phyloP scores from a whole-genome alignment of 2,329 filamentous ascomycete genomes.

The Plenodomus biglobosus region DNA sequence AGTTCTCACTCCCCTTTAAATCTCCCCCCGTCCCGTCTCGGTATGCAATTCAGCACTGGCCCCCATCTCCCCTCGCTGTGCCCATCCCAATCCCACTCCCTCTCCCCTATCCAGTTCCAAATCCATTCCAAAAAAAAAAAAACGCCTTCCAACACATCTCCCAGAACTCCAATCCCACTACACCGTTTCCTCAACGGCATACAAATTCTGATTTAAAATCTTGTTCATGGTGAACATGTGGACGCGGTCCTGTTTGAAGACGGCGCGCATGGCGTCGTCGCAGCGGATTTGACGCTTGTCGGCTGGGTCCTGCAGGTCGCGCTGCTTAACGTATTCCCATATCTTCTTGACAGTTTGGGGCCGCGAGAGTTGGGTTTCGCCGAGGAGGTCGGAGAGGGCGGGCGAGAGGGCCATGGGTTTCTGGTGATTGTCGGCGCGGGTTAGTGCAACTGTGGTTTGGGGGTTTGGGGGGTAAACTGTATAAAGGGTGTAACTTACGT shows the following conservation, averaged over 20 bases:
- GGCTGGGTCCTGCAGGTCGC: conserved; percentile 83
- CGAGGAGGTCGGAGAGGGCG: conserved; percentile 68
- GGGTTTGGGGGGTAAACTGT: too few relatives aligned
- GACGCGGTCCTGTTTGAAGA: conserved; percentile 88
- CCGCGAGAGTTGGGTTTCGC: conserved; percentile 79
- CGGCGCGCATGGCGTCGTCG: conserved; percentile 85
- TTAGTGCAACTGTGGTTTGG: too few relatives aligned
- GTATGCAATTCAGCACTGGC: too few relatives aligned
- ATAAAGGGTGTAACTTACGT: too few relatives aligned
- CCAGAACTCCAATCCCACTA: too few relatives aligned
- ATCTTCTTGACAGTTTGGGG: conserved; percentile 95
- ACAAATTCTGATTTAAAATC: conserved; percentile 84
- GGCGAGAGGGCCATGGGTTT: conserved; percentile 76
- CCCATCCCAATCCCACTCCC: background rate
- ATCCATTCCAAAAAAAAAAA: too few relatives aligned
- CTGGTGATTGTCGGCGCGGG: too few relatives aligned
- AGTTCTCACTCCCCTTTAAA: too few relatives aligned
- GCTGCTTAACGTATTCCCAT: conserved; percentile 90
- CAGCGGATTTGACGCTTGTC: conserved; percentile 93
- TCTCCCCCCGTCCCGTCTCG: too few relatives aligned
- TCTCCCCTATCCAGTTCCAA: too few relatives aligned
- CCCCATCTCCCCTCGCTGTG: background rate
- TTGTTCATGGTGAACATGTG: conserved; percentile 99
- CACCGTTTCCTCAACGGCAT: conserved; percentile 71
- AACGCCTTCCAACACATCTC: background rate